A percentile compares a stretch with the other conserved stretches of the same genome.
Evolutionary conservation across 2,329 filamentous ascomycete species (phyloP).

Genomic region (Arthrobotrys entomopaga): DNA sequence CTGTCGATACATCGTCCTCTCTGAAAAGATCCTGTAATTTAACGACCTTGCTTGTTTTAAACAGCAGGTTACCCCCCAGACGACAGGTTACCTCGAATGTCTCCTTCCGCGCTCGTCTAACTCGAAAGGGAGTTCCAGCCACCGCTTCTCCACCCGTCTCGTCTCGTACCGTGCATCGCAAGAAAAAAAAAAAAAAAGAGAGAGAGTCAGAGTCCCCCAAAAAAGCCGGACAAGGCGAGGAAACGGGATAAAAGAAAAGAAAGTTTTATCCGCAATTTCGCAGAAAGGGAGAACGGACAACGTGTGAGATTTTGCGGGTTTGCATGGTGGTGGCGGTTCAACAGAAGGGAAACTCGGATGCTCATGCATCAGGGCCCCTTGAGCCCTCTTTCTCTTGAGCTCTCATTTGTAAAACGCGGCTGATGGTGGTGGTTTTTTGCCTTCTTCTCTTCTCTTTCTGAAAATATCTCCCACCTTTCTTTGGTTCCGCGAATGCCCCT

Average conservation of each 20-base stretch:
- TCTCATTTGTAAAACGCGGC: conserved; percentile 37
- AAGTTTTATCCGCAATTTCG: conserved; percentile 18
- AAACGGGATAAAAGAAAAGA: conserved; percentile 5
- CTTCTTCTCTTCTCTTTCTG: too few species aligned
- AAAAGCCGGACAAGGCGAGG: conserved; percentile 37
- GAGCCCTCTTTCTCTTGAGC: conserved; percentile 1
- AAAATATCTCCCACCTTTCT: conserved; percentile 9
- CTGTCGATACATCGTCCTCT: neutral
- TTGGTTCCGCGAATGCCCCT: conserved; percentile 49
- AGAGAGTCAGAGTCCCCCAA: conserved; percentile 31
- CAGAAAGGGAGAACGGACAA: conserved; percentile 2
- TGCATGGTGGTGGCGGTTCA: conserved; percentile 8
- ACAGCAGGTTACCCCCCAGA: conserved; percentile 5
- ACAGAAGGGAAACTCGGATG: conserved; percentile 12
- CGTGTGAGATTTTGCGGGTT: conserved; percentile 1
- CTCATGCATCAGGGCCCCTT: neutral
- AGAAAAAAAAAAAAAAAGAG: conserved; percentile 35
- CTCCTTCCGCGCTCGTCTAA: neutral
- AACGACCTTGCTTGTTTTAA: neutral
- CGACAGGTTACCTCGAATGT: neutral
- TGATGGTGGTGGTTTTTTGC: too few species aligned
- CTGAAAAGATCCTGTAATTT: neutral
- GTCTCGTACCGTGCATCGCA: neutral
- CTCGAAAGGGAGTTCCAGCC: conserved; percentile 7
- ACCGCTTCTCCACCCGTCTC: neutral